phyloP scores from a whole-genome alignment of 345 rosid genomes.

The Moricandia moricandioides region DNA sequence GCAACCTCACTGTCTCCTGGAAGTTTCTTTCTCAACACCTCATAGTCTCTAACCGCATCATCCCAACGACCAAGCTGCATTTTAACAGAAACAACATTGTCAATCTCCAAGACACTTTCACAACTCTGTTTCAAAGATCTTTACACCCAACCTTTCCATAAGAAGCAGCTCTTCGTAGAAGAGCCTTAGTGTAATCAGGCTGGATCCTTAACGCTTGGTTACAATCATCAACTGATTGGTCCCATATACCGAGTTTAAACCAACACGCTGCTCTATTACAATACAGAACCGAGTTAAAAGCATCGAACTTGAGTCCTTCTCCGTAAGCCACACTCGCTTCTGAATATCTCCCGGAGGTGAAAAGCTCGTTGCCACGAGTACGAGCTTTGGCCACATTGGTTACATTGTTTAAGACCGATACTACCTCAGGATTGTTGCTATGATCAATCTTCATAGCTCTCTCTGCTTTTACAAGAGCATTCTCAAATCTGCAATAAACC shows the following conservation, averaged over 20 bases:
- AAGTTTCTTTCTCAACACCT: slow-evolving; percentile 70
- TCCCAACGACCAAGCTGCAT: slow-evolving; percentile 59
- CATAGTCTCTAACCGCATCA: slow-evolving; percentile 86
- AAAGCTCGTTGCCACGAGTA: slow-evolving; percentile 73
- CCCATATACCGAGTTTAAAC: slow-evolving; percentile 89
- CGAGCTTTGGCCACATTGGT: slow-evolving; percentile 74
- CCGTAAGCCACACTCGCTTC: slow-evolving; percentile 93
- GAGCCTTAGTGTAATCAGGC: slow-evolving; percentile 80
- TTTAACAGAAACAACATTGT: slow-evolving; percentile 13
- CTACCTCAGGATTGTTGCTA: slow-evolving; percentile 50
- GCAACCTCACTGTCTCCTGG: slow-evolving; percentile 81
- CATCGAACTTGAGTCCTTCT: slow-evolving; percentile 79
- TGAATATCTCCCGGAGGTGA: slow-evolving; percentile 61
- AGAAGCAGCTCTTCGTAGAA: slow-evolving; percentile 91
- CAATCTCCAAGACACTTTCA: background rate
- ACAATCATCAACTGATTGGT: slow-evolving; percentile 85
- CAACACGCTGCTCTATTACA: slow-evolving; percentile 98
- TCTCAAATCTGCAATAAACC: slow-evolving; percentile 86
- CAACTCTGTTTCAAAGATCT: slow-evolving; percentile 1
- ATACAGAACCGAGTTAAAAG: slow-evolving; percentile 72
- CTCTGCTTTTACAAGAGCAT: slow-evolving; percentile 76
- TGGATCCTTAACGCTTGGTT: slow-evolving; percentile 74
- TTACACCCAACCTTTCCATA: slow-evolving; percentile 65
- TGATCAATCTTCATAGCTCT: slow-evolving; percentile 63
- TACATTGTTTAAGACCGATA: slow-evolving; percentile 58